A percentile compares a stretch with the other conserved stretches of the same genome.
Evolutionary conservation across 169 alveolate species (phyloP).

Genomic region (Plasmodium gaboni): DNA sequence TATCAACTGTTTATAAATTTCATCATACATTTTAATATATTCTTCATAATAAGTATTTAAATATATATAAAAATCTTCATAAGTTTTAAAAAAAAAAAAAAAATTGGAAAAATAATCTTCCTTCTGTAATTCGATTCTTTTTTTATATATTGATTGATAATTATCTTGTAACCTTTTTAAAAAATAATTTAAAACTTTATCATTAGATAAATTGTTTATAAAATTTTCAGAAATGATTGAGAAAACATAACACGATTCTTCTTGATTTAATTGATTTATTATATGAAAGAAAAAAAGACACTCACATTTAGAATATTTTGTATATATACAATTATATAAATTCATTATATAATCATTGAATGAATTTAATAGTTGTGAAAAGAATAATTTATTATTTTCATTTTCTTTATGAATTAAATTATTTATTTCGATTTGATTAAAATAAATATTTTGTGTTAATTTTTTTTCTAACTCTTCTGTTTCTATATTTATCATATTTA

Average conservation of each 20-base stretch:
- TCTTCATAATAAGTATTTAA: conserved; percentile 31
- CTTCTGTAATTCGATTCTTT: conserved; percentile 6
- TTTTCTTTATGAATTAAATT: conserved; percentile 22
- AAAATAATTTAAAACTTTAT: conserved; percentile 8
- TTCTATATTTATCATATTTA: neutral
- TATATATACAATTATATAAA: conserved; percentile 33
- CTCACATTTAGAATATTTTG: conserved; percentile 23
- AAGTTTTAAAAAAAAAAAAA: conserved; percentile 1
- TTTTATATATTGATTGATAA: conserved; percentile 16
- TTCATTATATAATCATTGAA: conserved; percentile 64
- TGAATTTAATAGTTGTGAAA: conserved; percentile 10
- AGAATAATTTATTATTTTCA: conserved; percentile 37
- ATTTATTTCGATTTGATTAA: conserved; percentile 7
- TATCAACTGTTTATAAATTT: conserved; percentile 7
- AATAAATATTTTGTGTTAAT: conserved; percentile 30
- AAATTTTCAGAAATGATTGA: conserved; percentile 17
- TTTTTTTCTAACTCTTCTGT: conserved; percentile 13
- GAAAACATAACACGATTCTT: conserved; percentile 12
- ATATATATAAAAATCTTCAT: conserved; percentile 3
- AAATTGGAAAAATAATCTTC: conserved; percentile 35
- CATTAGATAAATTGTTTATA: conserved; percentile 16
- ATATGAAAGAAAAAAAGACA: neutral
- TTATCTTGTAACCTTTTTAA: conserved; percentile 14
- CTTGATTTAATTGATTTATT: neutral
- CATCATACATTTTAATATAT: conserved; percentile 21